phyloP scores from a whole-genome alignment of 345 rosid genomes.

The Sapria himalayana region DNA sequence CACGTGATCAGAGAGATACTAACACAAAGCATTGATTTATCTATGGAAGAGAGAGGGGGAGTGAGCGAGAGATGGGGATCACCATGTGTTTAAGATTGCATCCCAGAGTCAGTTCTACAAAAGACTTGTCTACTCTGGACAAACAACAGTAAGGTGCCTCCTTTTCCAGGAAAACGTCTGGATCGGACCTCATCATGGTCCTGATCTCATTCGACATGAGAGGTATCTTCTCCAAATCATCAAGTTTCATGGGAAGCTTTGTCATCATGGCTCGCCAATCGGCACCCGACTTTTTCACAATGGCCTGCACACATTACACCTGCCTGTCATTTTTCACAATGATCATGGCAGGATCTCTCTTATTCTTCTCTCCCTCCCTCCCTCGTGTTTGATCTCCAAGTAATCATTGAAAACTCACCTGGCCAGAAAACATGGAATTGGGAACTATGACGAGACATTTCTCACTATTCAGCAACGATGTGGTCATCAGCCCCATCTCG shows the following conservation, averaged over 20 bases:
- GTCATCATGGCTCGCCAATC: constrained; percentile 42
- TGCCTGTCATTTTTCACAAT: neutral
- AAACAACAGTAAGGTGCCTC: constrained; percentile 74
- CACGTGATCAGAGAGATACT: too few relatives aligned
- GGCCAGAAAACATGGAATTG: constrained; percentile 86
- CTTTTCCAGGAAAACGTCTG: constrained; percentile 62
- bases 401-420: constrained; percentile 51
- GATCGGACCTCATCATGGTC: constrained; percentile 31
- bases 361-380: too few relatives aligned
- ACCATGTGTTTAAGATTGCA: constrained; percentile 81
- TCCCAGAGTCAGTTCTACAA: constrained; percentile 56
- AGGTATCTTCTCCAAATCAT: constrained; percentile 54
- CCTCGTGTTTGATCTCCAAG: too few relatives aligned
- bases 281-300: constrained; percentile 82
- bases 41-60: too few relatives aligned
- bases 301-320: constrained; percentile 31
- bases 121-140: constrained; percentile 48
- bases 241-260: constrained; percentile 43
- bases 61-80: neutral
- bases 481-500: constrained; percentile 78
- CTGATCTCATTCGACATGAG: constrained; percentile 48
- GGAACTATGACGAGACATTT: constrained; percentile 76
- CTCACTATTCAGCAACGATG: constrained; percentile 56
- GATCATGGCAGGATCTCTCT: too few relatives aligned
- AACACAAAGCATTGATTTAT: too few relatives aligned